Evolutionary conservation across 2,329 filamentous ascomycete species (phyloP).

Genomic region (Microcyclospora pomicola): DNA sequence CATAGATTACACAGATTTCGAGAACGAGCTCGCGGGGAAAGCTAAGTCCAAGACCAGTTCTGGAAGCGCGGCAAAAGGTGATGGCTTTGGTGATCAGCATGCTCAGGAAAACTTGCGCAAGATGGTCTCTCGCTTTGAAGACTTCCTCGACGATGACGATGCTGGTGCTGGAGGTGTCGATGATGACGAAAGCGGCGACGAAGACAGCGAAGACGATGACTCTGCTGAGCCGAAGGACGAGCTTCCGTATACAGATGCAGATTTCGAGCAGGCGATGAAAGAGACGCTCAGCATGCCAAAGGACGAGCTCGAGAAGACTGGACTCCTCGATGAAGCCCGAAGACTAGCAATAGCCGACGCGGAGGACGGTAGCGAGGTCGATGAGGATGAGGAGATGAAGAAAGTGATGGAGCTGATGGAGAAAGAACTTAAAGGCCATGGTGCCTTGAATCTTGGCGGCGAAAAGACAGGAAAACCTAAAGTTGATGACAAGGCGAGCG

Average conservation of each 20-base stretch:
- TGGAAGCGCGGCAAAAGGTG: slow-evolving; percentile 2
- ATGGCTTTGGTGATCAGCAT: slow-evolving; percentile 47
- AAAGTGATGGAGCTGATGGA: slow-evolving; percentile 58
- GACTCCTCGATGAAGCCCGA: slow-evolving; percentile 22
- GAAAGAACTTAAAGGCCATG: slow-evolving; percentile 54
- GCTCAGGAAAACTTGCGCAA: slow-evolving; percentile 68
- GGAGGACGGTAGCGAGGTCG: slow-evolving; percentile 29
- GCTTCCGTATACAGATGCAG: slow-evolving; percentile 58
- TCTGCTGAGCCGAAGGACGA: slow-evolving; percentile 58
- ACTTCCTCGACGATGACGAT: slow-evolving; percentile 74
- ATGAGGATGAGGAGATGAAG: slow-evolving; percentile 48
- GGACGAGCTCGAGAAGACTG: slow-evolving; percentile 21
- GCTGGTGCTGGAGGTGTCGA: slow-evolving; percentile 70
- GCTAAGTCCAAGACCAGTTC: slow-evolving; percentile 9
- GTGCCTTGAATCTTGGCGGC: slow-evolving; percentile 43
- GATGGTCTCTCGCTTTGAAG: slow-evolving; percentile 87
- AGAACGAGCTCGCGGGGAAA: slow-evolving; percentile 56
- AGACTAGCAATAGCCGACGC: slow-evolving; percentile 26
- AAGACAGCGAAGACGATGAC: slow-evolving; percentile 28
- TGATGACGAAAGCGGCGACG: slow-evolving; percentile 53
- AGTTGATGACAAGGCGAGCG: slow-evolving; percentile 1
- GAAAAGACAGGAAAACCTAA: slow-evolving; percentile 10
- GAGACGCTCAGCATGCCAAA: slow-evolving; percentile 69
- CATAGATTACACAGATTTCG: slow-evolving; percentile 81
- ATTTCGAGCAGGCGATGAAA: slow-evolving; percentile 77